These are phyloP conservation scores for Acer yangbiense DNA, from an alignment of 345 rosid genomes.

Conservation along the genomic window DNA sequence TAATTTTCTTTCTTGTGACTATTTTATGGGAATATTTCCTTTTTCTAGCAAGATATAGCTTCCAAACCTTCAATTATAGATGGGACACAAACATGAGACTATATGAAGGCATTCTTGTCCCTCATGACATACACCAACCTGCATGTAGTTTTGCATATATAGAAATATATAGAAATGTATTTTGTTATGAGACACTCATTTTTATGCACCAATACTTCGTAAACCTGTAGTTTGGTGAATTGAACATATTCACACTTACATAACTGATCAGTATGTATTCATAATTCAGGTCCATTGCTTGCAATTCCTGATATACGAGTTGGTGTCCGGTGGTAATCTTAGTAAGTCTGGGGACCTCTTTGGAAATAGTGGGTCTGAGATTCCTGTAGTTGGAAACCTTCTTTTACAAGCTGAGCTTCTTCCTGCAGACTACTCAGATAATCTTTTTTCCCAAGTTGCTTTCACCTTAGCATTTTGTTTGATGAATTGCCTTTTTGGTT, in stretches of 20 bases:
- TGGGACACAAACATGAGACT: neutral
- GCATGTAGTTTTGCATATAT: constrained; percentile 1
- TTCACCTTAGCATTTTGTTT: neutral
- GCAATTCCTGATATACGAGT: constrained; percentile 96
- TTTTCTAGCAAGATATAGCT: neutral
- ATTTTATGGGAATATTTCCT: neutral
- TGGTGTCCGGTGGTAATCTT: constrained; percentile 98
- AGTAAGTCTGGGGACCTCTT: constrained; percentile 98
- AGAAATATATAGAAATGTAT: neutral
- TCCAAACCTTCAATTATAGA: neutral
- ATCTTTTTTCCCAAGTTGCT: constrained; percentile 19
- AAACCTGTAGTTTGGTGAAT: neutral
- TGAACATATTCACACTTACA: neutral
- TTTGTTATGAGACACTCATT: neutral
- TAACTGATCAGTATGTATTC: constrained; percentile 7
- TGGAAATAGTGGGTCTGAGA: constrained; percentile 97
- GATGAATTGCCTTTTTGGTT: neutral
- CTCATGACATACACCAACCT: neutral
- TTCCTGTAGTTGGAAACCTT: constrained; percentile 90
- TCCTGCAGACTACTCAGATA: constrained; percentile 96
- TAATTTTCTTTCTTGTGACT: neutral
- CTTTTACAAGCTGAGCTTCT: constrained; percentile 98
- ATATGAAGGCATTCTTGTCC: neutral
- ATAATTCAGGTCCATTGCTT: constrained; percentile 80
- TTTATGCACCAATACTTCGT: neutral